Percentiles rank a stretch among this genome's conserved stretches.
Evolutionary conservation across 306 rosid species (phyloP).

Genomic region (Inga oerstediana): DNA sequence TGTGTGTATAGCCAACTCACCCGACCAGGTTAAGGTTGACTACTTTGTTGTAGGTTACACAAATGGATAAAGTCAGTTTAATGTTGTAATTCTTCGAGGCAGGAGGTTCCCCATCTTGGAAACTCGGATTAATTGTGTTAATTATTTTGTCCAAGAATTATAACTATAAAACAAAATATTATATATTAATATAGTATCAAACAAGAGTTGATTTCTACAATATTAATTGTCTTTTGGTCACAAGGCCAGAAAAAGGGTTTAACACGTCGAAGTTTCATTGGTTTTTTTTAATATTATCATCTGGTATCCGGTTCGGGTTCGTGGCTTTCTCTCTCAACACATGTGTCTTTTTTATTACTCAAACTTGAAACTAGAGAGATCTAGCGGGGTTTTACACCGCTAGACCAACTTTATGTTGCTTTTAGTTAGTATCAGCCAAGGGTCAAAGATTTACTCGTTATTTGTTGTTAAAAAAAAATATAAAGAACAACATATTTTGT

Average conservation of each 20-base stretch:
- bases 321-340: too few species aligned
- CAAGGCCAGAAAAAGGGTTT: background rate
- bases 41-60: slow-evolving; percentile 10
- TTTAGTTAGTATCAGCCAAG: background rate
- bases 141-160: background rate
- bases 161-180: too few species aligned
- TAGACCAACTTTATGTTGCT: too few species aligned
- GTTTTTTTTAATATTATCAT: background rate
- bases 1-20: slow-evolving; percentile 9
- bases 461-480: background rate
- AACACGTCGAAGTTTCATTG: background rate
- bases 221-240: slow-evolving; percentile 4
- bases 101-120: slow-evolving; percentile 19
- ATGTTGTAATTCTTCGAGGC: slow-evolving; percentile 40
- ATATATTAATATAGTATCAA: too few species aligned
- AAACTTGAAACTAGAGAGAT: too few species aligned
- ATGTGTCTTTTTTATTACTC: too few species aligned
- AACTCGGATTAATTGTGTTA: background rate
- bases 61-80: slow-evolving; percentile 20
- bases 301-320: too few species aligned
- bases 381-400: too few species aligned
- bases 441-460: background rate
- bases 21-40: slow-evolving; percentile 22
- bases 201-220: too few species aligned
- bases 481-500: too few species aligned